Conservation (phyloP, 2,329 filamentous ascomycete species). For the Truncatella angustata region DNA sequence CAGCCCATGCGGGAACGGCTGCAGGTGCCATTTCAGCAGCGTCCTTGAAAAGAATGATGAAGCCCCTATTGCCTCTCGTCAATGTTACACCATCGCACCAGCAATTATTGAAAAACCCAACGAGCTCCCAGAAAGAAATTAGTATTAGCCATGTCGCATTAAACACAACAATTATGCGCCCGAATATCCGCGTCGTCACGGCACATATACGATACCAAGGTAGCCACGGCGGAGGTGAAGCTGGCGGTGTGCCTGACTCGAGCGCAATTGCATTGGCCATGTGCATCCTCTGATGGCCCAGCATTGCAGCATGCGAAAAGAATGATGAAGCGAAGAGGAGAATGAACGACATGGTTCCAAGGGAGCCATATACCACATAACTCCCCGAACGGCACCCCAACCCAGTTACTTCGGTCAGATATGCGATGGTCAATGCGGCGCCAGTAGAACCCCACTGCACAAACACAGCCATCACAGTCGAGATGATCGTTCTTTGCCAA, state of each 20-base stretch:
- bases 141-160: conserved; percentile 17
- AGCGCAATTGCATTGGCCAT: not conserved
- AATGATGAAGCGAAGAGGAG: conserved; percentile 15
- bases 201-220: conserved; percentile 12
- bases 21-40: conserved; percentile 1
- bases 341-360: conserved; percentile 12
- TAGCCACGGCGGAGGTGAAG: not conserved
- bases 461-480: conserved; percentile 9
- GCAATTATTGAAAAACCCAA: conserved; percentile 21
- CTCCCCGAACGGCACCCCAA: conserved; percentile 18
- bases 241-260: not conserved
- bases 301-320: conserved; percentile 16
- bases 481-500: conserved; percentile 14
- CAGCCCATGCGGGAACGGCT: conserved; percentile 11
- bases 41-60: conserved; percentile 16
- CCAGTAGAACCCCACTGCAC: conserved; percentile 18
- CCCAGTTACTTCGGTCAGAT: conserved; percentile 16
- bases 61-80: conserved; percentile 12
- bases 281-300: conserved; percentile 11
- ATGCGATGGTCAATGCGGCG: conserved; percentile 15
- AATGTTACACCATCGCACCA: conserved; percentile 17
- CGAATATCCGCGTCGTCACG: conserved; percentile 12
- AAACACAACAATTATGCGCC: conserved; percentile 11
- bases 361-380: conserved; percentile 15
- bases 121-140: conserved; percentile 18